A percentile compares a stretch with the other conserved stretches of the same genome.
These are phyloP conservation scores for Vicia sativa DNA, from an alignment of 306 rosid genomes.

Conservation along the genomic window DNA sequence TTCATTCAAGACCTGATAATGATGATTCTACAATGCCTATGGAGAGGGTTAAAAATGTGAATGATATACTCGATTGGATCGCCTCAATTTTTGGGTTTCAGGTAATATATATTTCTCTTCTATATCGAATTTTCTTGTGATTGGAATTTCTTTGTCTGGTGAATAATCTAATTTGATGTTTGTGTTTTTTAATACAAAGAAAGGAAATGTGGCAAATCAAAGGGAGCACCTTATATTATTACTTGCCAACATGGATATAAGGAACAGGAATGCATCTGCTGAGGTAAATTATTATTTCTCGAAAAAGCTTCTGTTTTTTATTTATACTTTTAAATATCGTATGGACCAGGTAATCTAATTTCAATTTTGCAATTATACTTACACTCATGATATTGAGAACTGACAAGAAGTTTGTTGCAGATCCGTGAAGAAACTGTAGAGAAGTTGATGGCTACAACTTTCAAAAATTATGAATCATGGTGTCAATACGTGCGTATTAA, in stretches of 20 bases:
- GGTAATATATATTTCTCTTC: conserved; percentile 50
- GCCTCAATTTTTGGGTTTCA: conserved; percentile 85
- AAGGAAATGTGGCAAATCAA: conserved; percentile 97
- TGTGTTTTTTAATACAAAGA: conserved; percentile 58
- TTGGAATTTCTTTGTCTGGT: not conserved
- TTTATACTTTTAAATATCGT: conserved; percentile 12
- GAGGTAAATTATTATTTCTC: conserved; percentile 51
- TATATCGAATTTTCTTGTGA: not conserved
- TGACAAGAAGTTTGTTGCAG: conserved; percentile 59
- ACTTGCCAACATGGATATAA: conserved; percentile 78
- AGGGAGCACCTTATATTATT: conserved; percentile 92
- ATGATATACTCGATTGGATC: conserved; percentile 92
- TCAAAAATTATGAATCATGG: conserved; percentile 94
- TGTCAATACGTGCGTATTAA: conserved; percentile 71
- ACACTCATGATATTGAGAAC: conserved; percentile 34
- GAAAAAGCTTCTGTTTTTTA: conserved; percentile 27
- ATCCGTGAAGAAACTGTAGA: conserved; percentile 57
- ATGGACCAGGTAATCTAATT: conserved; percentile 9
- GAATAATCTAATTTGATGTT: conserved; percentile 40
- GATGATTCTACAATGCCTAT: conserved; percentile 47
- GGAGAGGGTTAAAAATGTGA: conserved; percentile 65
- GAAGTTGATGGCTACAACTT: conserved; percentile 52
- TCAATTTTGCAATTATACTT: conserved; percentile 21
- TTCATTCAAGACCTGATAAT: conserved; percentile 42
- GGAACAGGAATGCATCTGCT: conserved; percentile 45